phyloP scores from a whole-genome alignment of 331 rosid genomes.

The Telfairia occidentalis region DNA sequence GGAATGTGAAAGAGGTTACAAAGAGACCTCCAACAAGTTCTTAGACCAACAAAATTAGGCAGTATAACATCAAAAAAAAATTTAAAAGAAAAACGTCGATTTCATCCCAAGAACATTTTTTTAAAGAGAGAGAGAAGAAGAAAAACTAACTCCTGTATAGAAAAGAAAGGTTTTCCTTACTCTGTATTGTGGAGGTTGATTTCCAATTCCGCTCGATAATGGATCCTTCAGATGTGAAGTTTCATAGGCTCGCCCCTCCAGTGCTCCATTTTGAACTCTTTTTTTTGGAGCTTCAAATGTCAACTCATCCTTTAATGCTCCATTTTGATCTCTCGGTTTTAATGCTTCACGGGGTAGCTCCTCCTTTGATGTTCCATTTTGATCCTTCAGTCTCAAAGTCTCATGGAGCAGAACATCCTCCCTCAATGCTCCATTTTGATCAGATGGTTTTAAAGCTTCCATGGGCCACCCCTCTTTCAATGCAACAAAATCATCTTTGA shows the following conservation, averaged over 20 bases:
- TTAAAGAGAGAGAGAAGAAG: background rate
- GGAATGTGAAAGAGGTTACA: background rate
- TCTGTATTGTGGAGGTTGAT: conserved; percentile 27
- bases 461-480: background rate
- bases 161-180: conserved; percentile 35
- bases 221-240: conserved; percentile 19
- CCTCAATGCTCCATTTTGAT: conserved; percentile 7
- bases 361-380: conserved; percentile 1
- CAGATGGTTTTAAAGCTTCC: conserved; percentile 5
- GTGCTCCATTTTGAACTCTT: background rate
- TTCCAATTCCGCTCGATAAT: conserved; percentile 20
- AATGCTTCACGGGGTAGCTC: conserved; percentile 5
- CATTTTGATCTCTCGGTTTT: conserved; percentile 5
- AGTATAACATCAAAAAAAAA: background rate
- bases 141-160: background rate
- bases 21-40: background rate
- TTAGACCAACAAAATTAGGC: background rate
- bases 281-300: background rate
- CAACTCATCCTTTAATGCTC: background rate
- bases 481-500: conserved; percentile 8
- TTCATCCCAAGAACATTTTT: background rate
- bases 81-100: background rate
- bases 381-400: background rate
- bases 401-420: conserved; percentile 11
- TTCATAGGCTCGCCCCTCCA: background rate